Base-by-base conservation (phyloP, 1,139 yeast genomes). In the Wickerhamomyces sp. region DNA sequence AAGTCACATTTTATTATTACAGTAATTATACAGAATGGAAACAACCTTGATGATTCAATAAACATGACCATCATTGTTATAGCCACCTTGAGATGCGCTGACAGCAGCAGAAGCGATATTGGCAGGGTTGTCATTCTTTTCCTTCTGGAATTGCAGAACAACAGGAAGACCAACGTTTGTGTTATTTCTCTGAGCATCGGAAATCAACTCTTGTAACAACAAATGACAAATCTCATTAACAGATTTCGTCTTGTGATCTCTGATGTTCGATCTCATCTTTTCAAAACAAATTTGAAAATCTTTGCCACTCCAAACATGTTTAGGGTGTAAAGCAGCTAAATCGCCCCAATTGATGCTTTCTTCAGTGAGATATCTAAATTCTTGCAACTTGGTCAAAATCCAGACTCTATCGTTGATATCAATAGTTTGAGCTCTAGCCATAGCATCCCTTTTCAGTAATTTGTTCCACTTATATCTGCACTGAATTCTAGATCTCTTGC, bases 391-490 rank as follows among this genome's bases (percentile, higher is more conserved):
- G 41, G 69, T 63, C 42, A 76, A 49, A 32, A 84, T 52, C 84
- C 91, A 80, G 28, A 70, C 50, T 45, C 72, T 70, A 28, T 80
- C 78, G 14, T 61, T 63, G 5, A 61, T 53, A 23, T 67, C 68
- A 66, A 80, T 75, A 23, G 60, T 62, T 16, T 71, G 61, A 5
- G 77, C 66, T 35, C 79, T 64, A 16, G 60, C 62, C 26, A 65
- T 55, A 7, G 78, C 78, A 52, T 70, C 81, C 44, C 85, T 67
- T 51, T 77, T 80, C 35, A 77, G 59, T 9, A 88, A 55, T 58
- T 87, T 88, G 51, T 83, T 82, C 96, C 96, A 89, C 58, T 89
- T 89, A 61, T 89, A 89, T 36, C 96, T 75, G 57, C 96, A 89
- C 59, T 89, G 97, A 45, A 89, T 88, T 46, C 97, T 71, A 1